Evolutionary conservation across 768 basidiomycete species (phyloP).

Genomic region (Leccinum variicolor): DNA sequence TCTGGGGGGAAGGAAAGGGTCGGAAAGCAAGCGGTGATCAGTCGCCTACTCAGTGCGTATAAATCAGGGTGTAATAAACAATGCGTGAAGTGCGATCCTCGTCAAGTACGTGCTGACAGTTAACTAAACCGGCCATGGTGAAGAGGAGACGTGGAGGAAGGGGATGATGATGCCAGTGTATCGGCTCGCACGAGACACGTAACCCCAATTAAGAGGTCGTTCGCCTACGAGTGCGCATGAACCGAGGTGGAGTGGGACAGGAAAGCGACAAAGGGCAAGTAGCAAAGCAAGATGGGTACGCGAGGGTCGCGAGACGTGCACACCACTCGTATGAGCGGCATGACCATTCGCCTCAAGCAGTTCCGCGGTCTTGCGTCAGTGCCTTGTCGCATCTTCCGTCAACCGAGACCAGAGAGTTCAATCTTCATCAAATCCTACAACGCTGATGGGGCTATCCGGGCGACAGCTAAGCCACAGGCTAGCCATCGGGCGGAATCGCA

Average conservation of each 20-base stretch:
- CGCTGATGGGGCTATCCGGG: conserved; percentile 14
- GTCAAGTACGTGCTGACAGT: conserved; percentile 22
- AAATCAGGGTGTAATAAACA: conserved; percentile 45
- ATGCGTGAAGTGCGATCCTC: conserved; percentile 30
- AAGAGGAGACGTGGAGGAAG: conserved; percentile 22
- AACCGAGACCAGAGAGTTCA: conserved; percentile 49
- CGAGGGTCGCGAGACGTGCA: conserved; percentile 52
- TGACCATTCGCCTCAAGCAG: conserved; percentile 53
- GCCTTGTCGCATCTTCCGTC: conserved; percentile 54
- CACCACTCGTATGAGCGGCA: conserved; percentile 45
- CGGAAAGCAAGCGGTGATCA: conserved; percentile 45
- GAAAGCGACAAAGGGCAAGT: conserved; percentile 38
- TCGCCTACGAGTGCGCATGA: conserved; percentile 60
- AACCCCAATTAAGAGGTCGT: conserved; percentile 84
- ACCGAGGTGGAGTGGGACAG: conserved; percentile 49
- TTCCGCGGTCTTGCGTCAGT: conserved; percentile 66
- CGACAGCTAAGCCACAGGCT: conserved; percentile 39
- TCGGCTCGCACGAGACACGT: conserved; percentile 75
- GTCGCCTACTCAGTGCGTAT: conserved; percentile 36
- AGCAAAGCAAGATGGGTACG: conserved; percentile 45
- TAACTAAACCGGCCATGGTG: conserved; percentile 24
- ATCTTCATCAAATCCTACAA: conserved; percentile 45
- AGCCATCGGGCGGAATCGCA: conserved; percentile 28
- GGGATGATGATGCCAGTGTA: conserved; percentile 59
- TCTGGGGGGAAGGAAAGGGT: conserved; percentile 14